A percentile compares a stretch with the other conserved stretches of the same genome.
Evolutionary conservation across 495 filamentous ascomycete species (phyloP).

Genomic region (Immersiella caudata): DNA sequence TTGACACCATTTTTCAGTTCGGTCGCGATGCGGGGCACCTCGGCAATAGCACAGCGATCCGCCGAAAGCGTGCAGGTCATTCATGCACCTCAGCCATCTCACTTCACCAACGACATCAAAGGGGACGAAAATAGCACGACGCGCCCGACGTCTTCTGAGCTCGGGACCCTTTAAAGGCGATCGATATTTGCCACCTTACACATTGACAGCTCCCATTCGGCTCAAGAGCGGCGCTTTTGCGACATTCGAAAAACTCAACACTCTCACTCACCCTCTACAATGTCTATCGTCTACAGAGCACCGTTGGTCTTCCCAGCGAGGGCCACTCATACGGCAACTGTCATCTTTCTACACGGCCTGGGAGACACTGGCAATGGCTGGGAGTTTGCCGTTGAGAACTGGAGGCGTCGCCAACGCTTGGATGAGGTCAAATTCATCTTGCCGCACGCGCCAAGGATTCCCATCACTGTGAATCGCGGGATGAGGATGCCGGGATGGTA

Average conservation of each 20-base stretch:
- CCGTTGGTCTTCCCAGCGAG: constrained; percentile 79
- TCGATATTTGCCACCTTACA: background rate
- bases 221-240: background rate
- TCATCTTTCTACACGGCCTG: constrained; percentile 91
- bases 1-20: background rate
- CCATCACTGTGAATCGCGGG: constrained; percentile 82
- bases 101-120: background rate
- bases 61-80: background rate
- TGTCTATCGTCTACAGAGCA: constrained; percentile 38
- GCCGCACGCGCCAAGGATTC: constrained; percentile 88
- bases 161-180: background rate
- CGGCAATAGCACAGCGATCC: background rate
- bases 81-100: background rate
- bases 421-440: constrained; percentile 91
- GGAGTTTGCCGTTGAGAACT: constrained; percentile 84
- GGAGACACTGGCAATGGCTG: constrained; percentile 72
- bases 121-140: background rate
- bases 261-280: constrained; percentile 7
- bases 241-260: background rate
- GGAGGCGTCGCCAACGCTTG: constrained; percentile 79
- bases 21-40: background rate
- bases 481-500: constrained; percentile 93
- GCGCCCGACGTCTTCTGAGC: background rate
- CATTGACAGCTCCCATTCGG: background rate
- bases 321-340: constrained; percentile 87